Base-by-base conservation (phyloP, 768 basidiomycete genomes). In the Collybiopsis confluens region DNA sequence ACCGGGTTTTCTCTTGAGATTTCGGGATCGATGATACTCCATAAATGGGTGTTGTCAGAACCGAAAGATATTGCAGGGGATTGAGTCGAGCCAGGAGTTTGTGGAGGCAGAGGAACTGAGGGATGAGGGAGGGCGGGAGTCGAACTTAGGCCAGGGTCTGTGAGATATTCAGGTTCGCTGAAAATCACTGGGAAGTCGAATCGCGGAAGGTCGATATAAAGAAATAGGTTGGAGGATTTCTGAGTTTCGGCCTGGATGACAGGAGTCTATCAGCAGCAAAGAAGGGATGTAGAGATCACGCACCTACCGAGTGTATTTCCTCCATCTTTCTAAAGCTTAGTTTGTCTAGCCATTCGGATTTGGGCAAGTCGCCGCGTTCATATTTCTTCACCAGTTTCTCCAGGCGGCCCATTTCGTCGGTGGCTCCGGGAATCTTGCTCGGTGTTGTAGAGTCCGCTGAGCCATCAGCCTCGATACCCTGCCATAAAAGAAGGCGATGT, bases 161-260 rank as follows among this genome's bases (percentile, higher is more conserved):
- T 21, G 53, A 46, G 28, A 54, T 45, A 58, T 50, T 43, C 41
- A 8, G 89, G 82, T 72, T 99, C 96, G 58, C 88, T 91, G 67
- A 90, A 99, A 52, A 98, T 86, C 18, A 99, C 88, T 0, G 97
- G 97, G 65, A 98, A 98, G 65, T 98, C 96, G 64, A 98, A 99
- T 33, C 92, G 82, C 1, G 95, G 97, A 23, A 98, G 67, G 71
- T 98, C 97, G 41, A 98, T 86, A 68, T 98, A 98, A 10, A 98
- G 79, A 67, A 91, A 98, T n/a, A 98, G 75, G 61, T 92, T 90
- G 55, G 94, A 85, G 1, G 94, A 96, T 67, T 93, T 95, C 59
- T 85, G 85, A 0, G 92, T 85, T 69, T 97, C 95, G 5, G 86
- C 85, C 92, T 98, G 58, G 0, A 9, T 7, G 11, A 28, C 1